A percentile compares a stretch with the other conserved stretches of the same genome.
Conservation (phyloP, 495 filamentous ascomycete genomes). For the Talaromyces proteolyticus region DNA sequence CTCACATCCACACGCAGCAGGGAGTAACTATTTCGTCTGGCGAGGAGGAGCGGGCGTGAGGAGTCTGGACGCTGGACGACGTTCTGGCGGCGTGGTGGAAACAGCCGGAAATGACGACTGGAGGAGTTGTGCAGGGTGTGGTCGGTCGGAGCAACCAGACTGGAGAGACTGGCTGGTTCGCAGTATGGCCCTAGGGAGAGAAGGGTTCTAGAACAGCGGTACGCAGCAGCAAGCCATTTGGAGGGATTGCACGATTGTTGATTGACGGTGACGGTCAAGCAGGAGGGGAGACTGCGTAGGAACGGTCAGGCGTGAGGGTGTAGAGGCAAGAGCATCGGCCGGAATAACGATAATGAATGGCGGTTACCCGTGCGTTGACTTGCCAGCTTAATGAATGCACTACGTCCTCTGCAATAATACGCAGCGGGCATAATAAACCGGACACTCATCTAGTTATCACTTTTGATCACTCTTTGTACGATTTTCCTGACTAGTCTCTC, state of each 20-base stretch:
- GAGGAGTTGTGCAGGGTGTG: no score
- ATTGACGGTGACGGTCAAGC: background rate
- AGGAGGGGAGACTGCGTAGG: background rate
- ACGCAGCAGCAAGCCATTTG: background rate
- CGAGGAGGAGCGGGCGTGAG: background rate
- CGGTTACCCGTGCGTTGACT: no score
- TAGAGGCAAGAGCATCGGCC: constrained; percentile 1
- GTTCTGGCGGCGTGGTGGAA: background rate
- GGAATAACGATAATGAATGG: constrained; percentile 8
- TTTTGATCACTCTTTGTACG: no score
- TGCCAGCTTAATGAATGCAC: no score
- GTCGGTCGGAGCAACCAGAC: constrained; percentile 8
- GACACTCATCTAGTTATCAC: no score
- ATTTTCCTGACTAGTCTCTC: no score
- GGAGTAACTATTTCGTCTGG: constrained; percentile 2
- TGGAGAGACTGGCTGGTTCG: constrained; percentile 1
- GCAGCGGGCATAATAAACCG: no score
- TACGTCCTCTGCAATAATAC: no score
- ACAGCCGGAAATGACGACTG: constrained; percentile 8
- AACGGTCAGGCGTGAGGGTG: background rate
- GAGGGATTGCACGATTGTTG: background rate
- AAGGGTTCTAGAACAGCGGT: constrained; percentile 2
- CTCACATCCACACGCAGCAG: no score
- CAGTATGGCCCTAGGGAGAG: constrained; percentile 9
- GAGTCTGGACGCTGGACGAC: background rate